phyloP scores from a whole-genome alignment of 805 yeast genomes.

The Candida insectalens region DNA sequence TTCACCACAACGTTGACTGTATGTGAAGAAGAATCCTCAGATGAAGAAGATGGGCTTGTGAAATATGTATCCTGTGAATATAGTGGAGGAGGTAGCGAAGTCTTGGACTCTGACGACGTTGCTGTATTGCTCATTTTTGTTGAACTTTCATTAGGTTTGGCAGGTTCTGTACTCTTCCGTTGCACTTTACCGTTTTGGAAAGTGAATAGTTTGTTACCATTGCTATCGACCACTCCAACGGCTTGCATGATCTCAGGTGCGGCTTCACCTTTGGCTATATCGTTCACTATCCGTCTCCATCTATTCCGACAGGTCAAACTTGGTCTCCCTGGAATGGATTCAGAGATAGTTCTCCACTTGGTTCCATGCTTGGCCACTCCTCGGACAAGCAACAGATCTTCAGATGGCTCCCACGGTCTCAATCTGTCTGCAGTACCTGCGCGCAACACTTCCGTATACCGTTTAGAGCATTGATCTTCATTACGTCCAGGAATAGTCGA shows the following conservation, averaged over 20 bases:
- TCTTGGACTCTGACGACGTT: background rate
- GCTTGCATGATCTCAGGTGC: conserved; percentile 43
- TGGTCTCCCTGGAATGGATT: conserved; percentile 68
- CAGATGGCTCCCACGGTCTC: conserved; percentile 70
- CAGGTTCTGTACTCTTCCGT: background rate
- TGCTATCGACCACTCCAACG: conserved; percentile 33
- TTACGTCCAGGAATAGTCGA: conserved; percentile 72
- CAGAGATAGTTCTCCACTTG: conserved; percentile 77
- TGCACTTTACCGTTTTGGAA: conserved; percentile 2
- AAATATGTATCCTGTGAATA: background rate
- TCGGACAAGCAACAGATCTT: conserved; percentile 61
- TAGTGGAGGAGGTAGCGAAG: too few species aligned
- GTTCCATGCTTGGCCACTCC: conserved; percentile 70
- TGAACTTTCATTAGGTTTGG: background rate
- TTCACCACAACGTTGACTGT: conserved; percentile 2
- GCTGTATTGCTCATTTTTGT: background rate
- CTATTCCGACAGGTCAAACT: conserved; percentile 85
- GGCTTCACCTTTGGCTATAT: conserved; percentile 62
- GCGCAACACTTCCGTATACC: conserved; percentile 81
- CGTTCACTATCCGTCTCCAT: conserved; percentile 81
- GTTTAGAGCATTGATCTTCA: conserved; percentile 90
- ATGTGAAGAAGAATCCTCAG: conserved; percentile 12
- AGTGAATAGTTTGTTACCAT: conserved; percentile 9
- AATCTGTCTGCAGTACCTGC: conserved; percentile 71
- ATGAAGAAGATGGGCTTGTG: conserved; percentile 9